phyloP scores from a whole-genome alignment of 2,329 filamentous ascomycete genomes.

The Sarocladiaceae sp. region DNA sequence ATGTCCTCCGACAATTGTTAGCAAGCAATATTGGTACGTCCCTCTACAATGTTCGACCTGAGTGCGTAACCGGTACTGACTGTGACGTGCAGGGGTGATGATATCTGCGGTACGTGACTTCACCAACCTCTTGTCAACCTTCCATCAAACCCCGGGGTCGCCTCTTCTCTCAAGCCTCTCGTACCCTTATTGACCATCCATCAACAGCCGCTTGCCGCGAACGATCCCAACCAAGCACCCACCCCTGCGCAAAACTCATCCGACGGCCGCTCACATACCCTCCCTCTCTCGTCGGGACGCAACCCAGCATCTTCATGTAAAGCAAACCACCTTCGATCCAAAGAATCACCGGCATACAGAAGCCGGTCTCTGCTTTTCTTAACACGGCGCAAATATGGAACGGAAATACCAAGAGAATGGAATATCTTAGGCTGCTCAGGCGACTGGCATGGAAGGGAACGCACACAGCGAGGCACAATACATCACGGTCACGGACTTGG shows the following conservation, averaged over 20 bases:
- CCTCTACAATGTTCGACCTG: no score
- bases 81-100: constrained; percentile 29
- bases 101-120: constrained; percentile 35
- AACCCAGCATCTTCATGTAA: neutral
- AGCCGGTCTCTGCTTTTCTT: neutral
- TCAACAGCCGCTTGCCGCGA: constrained; percentile 31
- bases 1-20: constrained; percentile 36
- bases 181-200: constrained; percentile 11
- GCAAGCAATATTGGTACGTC: constrained; percentile 40
- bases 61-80: no score
- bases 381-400: neutral
- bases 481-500: no score
- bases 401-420: no score
- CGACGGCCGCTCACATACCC: constrained; percentile 19
- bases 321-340: neutral
- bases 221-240: constrained; percentile 30
- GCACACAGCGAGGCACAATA: no score
- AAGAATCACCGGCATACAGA: no score
- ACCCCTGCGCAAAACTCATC: constrained; percentile 32
- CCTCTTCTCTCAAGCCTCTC: neutral
- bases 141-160: neutral
- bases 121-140: neutral
- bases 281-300: constrained; percentile 2
- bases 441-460: no score
- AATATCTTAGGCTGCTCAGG: no score